Conservation (phyloP, 2,329 filamentous ascomycete genomes). For the Xylaria polymorpha region DNA sequence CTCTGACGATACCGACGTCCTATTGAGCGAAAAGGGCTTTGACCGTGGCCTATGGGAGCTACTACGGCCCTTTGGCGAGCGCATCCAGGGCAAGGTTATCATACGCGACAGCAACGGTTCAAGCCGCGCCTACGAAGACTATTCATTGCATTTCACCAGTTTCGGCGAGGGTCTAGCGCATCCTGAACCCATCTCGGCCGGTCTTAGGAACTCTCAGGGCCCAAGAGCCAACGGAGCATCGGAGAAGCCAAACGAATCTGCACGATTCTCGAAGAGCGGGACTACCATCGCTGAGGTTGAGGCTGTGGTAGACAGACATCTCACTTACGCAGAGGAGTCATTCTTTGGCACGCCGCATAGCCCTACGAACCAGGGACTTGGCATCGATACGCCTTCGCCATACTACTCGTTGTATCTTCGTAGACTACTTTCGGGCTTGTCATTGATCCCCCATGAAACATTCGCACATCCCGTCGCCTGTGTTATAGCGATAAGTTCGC, state of each 20-base stretch:
- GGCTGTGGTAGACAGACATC: slow-evolving; percentile 80
- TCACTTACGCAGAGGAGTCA: slow-evolving; percentile 78
- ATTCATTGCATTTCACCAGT: slow-evolving; percentile 84
- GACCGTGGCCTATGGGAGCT: slow-evolving; percentile 84
- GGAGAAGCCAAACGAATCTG: slow-evolving; percentile 41
- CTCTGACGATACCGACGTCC: slow-evolving; percentile 85
- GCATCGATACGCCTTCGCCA: slow-evolving; percentile 70
- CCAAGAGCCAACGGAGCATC: slow-evolving; percentile 48
- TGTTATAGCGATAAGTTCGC: slow-evolving; percentile 93
- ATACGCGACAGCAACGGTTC: slow-evolving; percentile 90
- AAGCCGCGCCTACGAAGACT: slow-evolving; percentile 87
- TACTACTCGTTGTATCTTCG: slow-evolving; percentile 89
- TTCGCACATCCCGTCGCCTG: slow-evolving; percentile 95
- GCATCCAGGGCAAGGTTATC: slow-evolving; percentile 85
- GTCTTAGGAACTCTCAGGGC: slow-evolving; percentile 47
- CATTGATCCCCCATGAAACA: slow-evolving; percentile 86
- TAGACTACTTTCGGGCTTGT: slow-evolving; percentile 81
- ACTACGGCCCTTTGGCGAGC: slow-evolving; percentile 90
- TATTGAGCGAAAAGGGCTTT: slow-evolving; percentile 87
- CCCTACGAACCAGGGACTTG: slow-evolving; percentile 57
- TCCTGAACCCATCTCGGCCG: slow-evolving; percentile 56
- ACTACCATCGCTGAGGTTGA: slow-evolving; percentile 76
- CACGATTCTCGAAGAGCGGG: slow-evolving; percentile 39
- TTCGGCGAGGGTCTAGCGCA: slow-evolving; percentile 70
- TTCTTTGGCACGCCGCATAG: slow-evolving; percentile 55